Conservation (phyloP, 2,329 filamentous ascomycete genomes). For the Aurifilum marmelostoma region DNA sequence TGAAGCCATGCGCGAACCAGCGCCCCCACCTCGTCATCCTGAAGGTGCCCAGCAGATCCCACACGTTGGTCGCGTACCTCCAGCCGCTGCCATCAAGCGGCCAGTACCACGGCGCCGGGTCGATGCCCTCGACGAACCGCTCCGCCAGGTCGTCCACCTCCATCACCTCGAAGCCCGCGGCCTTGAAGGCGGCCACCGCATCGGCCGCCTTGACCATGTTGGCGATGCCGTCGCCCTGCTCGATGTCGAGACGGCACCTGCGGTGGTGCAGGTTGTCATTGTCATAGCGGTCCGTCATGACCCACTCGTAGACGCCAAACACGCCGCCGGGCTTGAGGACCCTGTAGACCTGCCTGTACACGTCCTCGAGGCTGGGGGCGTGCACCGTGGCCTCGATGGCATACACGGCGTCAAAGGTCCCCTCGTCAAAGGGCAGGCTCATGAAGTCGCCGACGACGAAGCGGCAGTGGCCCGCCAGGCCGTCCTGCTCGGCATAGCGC, state of each 20-base stretch:
- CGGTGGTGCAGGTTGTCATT: constrained; percentile 69
- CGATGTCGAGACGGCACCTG: constrained; percentile 73
- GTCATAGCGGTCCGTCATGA: constrained; percentile 78
- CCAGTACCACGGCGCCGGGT: constrained; percentile 72
- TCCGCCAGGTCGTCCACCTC: constrained; percentile 72
- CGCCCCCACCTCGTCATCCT: constrained; percentile 75
- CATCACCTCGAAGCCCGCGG: constrained; percentile 70
- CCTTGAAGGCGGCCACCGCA: constrained; percentile 67
- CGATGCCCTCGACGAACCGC: constrained; percentile 45
- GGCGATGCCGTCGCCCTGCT: constrained; percentile 76
- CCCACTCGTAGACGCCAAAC: constrained; percentile 80
- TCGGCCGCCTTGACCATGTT: constrained; percentile 76
- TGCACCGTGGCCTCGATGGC: constrained; percentile 80
- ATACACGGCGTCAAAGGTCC: constrained; percentile 75
- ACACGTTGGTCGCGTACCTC: constrained; percentile 22
- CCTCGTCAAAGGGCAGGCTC: constrained; percentile 75
- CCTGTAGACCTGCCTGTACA: constrained; percentile 74
- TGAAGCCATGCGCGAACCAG: constrained; percentile 64
- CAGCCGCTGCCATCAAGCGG: constrained; percentile 29
- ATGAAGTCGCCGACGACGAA: constrained; percentile 80
- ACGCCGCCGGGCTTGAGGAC: constrained; percentile 76
- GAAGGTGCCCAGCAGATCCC: constrained; percentile 26
- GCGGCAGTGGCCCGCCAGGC: constrained; percentile 64
- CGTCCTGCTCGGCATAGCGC: constrained; percentile 67
- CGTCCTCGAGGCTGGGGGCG: constrained; percentile 71